Percentiles rank a stretch among this genome's conserved stretches.
These are phyloP conservation scores for Colletotrichum cuscutae DNA, from an alignment of 2,329 filamentous ascomycete genomes.

Conservation along the genomic window DNA sequence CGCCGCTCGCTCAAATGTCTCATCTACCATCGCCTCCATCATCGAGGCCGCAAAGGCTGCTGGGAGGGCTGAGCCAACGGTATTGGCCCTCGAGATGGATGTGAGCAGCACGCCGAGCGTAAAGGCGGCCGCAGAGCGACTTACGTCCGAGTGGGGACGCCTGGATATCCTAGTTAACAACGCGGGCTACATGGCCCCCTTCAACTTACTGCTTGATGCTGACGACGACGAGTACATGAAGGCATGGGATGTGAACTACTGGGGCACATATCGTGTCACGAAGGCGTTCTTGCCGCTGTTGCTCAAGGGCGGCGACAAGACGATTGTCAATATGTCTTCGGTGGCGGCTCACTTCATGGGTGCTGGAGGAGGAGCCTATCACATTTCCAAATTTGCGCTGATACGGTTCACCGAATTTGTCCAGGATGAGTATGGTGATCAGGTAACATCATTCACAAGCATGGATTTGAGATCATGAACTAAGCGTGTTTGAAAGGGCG, in stretches of 20 bases:
- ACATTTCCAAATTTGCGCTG: conserved; percentile 59
- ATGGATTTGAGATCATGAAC: background rate
- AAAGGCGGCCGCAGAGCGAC: conserved; percentile 39
- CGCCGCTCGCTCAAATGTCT: conserved; percentile 60
- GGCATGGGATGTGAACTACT: conserved; percentile 61
- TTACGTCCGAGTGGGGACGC: conserved; percentile 42
- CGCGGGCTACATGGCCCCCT: conserved; percentile 53
- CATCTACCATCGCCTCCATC: conserved; percentile 47
- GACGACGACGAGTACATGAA: conserved; percentile 56
- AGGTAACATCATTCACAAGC: background rate
- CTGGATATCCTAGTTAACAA: conserved; percentile 57
- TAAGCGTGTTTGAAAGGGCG: conserved; percentile 42
- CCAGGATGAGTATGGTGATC: conserved; percentile 52
- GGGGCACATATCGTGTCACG: conserved; percentile 56
- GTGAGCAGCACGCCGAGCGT: conserved; percentile 47
- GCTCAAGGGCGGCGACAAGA: conserved; percentile 47
- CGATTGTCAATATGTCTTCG: conserved; percentile 58
- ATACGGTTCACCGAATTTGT: conserved; percentile 60
- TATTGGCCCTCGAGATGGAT: conserved; percentile 54
- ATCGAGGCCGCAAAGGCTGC: conserved; percentile 45
- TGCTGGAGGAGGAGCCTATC: conserved; percentile 54
- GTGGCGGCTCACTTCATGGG: conserved; percentile 51
- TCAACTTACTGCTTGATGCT: conserved; percentile 41
- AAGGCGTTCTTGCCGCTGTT: conserved; percentile 61
- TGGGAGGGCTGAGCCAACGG: conserved; percentile 45